phyloP scores from a whole-genome alignment of 106 monocot species.

The Dioscorea zingiberensis region DNA sequence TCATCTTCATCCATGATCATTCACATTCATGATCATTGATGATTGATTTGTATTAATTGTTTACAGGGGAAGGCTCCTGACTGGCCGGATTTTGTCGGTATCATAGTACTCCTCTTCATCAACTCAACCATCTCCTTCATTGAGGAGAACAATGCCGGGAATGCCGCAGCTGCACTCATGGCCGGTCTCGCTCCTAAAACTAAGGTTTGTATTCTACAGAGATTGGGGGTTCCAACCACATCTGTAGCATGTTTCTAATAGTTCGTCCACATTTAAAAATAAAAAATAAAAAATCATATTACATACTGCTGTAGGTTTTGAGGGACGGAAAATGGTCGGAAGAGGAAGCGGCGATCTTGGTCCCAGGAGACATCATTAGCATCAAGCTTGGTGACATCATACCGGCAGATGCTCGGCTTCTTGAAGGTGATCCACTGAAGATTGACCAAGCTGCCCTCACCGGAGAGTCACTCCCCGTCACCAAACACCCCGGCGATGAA shows the following conservation, averaged over 20 bases:
- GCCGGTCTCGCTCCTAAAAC: neutral
- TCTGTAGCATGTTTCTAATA: too few relatives aligned
- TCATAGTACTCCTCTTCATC: neutral
- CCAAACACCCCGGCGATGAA: neutral
- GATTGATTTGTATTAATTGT: too few relatives aligned
- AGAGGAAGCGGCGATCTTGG: neutral
- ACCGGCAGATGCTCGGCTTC: neutral
- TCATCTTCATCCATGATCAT: too few relatives aligned
- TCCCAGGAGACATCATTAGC: conserved; percentile 1
- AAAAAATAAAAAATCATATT: too few relatives aligned
- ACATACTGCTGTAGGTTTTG: neutral
- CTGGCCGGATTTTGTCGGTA: too few relatives aligned
- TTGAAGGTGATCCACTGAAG: neutral
- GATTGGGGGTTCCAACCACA: too few relatives aligned
- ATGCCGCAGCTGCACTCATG: neutral
- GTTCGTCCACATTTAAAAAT: too few relatives aligned
- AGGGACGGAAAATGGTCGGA: conserved; percentile 1
- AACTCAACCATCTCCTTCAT: conserved; percentile 1
- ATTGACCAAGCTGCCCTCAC: conserved; percentile 2
- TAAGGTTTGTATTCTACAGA: too few relatives aligned
- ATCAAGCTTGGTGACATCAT: conserved; percentile 1
- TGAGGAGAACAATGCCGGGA: neutral
- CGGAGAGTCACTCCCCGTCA: neutral
- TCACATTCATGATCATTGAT: too few relatives aligned
- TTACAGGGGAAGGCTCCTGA: too few relatives aligned